Evolutionary conservation across 2,329 filamentous ascomycete species (phyloP).

Genomic region (Exophiala spinifera): DNA sequence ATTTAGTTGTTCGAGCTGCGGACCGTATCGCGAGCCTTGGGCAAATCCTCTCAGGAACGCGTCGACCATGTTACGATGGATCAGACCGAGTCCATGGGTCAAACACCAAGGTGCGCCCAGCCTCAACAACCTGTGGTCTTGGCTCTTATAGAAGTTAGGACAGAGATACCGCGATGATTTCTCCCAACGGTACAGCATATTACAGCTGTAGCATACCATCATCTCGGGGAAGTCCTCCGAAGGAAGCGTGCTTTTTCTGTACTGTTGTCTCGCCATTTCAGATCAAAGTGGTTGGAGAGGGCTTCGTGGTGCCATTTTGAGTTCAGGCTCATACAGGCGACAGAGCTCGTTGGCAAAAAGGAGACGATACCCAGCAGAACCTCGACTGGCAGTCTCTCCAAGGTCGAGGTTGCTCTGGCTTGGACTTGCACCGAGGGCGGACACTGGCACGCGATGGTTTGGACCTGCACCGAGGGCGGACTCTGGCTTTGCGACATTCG

Average conservation of each 20-base stretch:
- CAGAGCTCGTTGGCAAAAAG: slow-evolving; percentile 12
- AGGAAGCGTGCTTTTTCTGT: slow-evolving; percentile 9
- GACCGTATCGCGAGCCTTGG: slow-evolving; percentile 14
- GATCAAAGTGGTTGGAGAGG: not conserved
- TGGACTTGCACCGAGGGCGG: slow-evolving; percentile 1
- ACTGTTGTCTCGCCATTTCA: not conserved
- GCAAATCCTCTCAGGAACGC: slow-evolving; percentile 16
- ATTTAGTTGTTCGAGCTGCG: slow-evolving; percentile 15
- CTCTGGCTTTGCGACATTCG: not conserved
- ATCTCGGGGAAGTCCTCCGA: slow-evolving; percentile 11
- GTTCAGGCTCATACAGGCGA: slow-evolving; percentile 6
- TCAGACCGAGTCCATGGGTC: slow-evolving; percentile 7
- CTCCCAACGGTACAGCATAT: slow-evolving; percentile 11
- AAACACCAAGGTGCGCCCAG: slow-evolving; percentile 13
- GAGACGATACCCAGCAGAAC: slow-evolving; percentile 9
- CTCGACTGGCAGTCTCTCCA: slow-evolving; percentile 4
- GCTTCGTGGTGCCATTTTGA: slow-evolving; percentile 9
- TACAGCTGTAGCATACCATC: slow-evolving; percentile 10
- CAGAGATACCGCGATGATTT: slow-evolving; percentile 3
- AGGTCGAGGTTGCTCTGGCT: slow-evolving; percentile 4
- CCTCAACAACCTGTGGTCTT: slow-evolving; percentile 5
- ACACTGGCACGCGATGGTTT: slow-evolving; percentile 2
- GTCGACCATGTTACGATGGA: slow-evolving; percentile 16
- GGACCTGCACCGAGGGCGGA: slow-evolving; percentile 1
- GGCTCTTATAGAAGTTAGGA: slow-evolving; percentile 8